Base-by-base conservation (phyloP, 2,329 filamentous ascomycete genomes). In the Mariannaea sp. region DNA sequence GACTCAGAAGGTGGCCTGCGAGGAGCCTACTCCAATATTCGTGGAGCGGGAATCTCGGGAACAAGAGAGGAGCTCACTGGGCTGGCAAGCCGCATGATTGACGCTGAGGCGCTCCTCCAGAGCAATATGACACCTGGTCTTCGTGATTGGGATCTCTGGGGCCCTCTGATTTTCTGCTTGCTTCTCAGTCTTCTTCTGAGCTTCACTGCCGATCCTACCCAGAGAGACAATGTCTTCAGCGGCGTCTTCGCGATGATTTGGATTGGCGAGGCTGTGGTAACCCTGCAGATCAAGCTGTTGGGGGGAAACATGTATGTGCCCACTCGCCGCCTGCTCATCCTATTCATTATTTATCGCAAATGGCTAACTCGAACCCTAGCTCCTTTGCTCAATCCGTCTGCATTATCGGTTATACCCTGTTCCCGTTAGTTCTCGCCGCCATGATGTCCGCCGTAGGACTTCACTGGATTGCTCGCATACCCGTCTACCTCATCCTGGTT, bases 121-220 rank as follows among this genome's bases (percentile, higher is more conserved):
- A 85, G 81, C 62, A 83, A 83, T 69, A 95, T 97, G 90, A 93
- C 88, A 61, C 89, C 95, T 45, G 92, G 92, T 1, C 76, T 97
- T 68, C 80, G 93, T 57, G 92, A 99, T 75, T 99, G 94, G 94
- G 94, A 99, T 80, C 82, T 99, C 45, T 99, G 94, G 94, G 94
- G 94, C 0, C 94, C 94, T 29, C 78, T 99, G 51, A 86, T 99
- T 60, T 99, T 99, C 77, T 97, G 93, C 67, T 77, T 99, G 61
- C 77, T 96, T 53, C 78, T 99, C 53, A 93, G 90, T 62, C 81
- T 96, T 73, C 84, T 99, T 65, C 79, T 99, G 53, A 96, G 92
- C 63, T 84, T 96, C 69, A 85, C 88, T 58, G 91, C 91, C 12
- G 82, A 86, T 63, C 80, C 82, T 1, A 84, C 91, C 41, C 94